Evolutionary conservation across 2,329 filamentous ascomycete species (phyloP).

Genomic region (Drechslerella stenobrocha): DNA sequence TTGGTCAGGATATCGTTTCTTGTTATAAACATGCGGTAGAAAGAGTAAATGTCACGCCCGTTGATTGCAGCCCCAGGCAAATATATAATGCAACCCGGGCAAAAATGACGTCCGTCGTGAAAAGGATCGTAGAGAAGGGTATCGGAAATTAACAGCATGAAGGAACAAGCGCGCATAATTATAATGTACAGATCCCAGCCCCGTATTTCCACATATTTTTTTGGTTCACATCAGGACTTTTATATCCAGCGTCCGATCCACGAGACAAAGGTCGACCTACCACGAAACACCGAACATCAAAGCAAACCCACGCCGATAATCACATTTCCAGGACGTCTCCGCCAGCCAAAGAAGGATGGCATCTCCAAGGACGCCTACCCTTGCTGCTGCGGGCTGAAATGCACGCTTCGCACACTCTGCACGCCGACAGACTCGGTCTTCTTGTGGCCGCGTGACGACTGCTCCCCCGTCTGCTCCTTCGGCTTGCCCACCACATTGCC

Average conservation of each 20-base stretch:
- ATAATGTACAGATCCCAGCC: slow-evolving; percentile 3
- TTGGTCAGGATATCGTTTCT: too few species aligned
- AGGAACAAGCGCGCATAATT: slow-evolving; percentile 8
- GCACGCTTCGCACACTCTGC: slow-evolving; percentile 36
- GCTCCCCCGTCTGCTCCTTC: slow-evolving; percentile 7
- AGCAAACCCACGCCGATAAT: too few species aligned
- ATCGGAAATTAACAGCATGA: slow-evolving; percentile 8
- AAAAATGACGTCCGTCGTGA: too few species aligned
- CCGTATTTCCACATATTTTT: background rate
- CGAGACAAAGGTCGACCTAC: too few species aligned
- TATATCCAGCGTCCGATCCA: too few species aligned
- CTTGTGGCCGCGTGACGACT: slow-evolving; percentile 21
- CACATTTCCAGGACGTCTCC: background rate
- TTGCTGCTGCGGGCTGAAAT: slow-evolving; percentile 33
- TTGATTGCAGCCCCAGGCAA: too few species aligned
- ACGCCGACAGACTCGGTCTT: slow-evolving; percentile 34
- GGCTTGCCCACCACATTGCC: slow-evolving; percentile 42
- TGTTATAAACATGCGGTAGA: too few species aligned
- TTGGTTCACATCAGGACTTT: too few species aligned
- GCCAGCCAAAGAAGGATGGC: background rate
- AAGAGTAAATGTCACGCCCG: too few species aligned
- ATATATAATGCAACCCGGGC: too few species aligned
- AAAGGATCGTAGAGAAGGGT: slow-evolving; percentile 38
- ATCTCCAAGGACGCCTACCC: slow-evolving; percentile 4
- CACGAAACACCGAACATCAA: too few species aligned